Conservation (phyloP, 2,329 filamentous ascomycete species). For the Aspergillus eucalypticola region DNA sequence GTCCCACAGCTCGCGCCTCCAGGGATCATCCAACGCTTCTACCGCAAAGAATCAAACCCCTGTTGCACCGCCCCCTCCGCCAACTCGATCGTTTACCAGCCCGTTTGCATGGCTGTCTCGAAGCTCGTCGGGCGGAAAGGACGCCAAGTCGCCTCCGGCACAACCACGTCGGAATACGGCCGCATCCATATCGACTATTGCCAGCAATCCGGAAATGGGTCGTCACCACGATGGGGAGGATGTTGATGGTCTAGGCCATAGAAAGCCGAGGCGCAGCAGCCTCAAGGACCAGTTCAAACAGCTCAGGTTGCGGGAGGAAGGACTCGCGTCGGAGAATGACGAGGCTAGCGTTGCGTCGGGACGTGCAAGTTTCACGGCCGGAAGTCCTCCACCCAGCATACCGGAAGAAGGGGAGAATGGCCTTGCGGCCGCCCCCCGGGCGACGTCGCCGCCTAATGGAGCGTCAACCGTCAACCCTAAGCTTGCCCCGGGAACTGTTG, state of each 20-base stretch:
- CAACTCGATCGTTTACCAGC: constrained; percentile 73
- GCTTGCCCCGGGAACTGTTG: constrained; percentile 80
- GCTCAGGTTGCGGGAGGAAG: constrained; percentile 73
- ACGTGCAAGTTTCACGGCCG: constrained; percentile 44
- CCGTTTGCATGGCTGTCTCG: constrained; percentile 85
- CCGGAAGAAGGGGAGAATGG: constrained; percentile 49
- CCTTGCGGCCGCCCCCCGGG: constrained; percentile 29
- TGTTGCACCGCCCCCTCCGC: constrained; percentile 42
- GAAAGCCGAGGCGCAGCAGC: constrained; percentile 59
- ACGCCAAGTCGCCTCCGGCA: constrained; percentile 57
- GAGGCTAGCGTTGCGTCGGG: constrained; percentile 53
- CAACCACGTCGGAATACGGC: constrained; percentile 68
- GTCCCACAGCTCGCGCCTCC: constrained; percentile 37
- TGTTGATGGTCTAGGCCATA: constrained; percentile 51
- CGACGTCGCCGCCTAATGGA: constrained; percentile 48
- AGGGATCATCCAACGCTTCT: constrained; percentile 66
- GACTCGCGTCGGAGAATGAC: constrained; percentile 59
- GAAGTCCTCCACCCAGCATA: constrained; percentile 52
- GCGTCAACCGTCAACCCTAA: constrained; percentile 67
- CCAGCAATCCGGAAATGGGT: constrained; percentile 77
- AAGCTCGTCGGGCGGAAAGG: constrained; percentile 58
- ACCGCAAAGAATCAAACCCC: constrained; percentile 39
- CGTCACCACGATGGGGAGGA: constrained; percentile 70
- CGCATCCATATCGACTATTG: constrained; percentile 75
- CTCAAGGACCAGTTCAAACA: constrained; percentile 78